A percentile compares a stretch with the other conserved stretches of the same genome.
These are phyloP conservation scores for Aspergillus flavus DNA, from an alignment of 2,329 filamentous ascomycete species.

Conservation along the genomic window DNA sequence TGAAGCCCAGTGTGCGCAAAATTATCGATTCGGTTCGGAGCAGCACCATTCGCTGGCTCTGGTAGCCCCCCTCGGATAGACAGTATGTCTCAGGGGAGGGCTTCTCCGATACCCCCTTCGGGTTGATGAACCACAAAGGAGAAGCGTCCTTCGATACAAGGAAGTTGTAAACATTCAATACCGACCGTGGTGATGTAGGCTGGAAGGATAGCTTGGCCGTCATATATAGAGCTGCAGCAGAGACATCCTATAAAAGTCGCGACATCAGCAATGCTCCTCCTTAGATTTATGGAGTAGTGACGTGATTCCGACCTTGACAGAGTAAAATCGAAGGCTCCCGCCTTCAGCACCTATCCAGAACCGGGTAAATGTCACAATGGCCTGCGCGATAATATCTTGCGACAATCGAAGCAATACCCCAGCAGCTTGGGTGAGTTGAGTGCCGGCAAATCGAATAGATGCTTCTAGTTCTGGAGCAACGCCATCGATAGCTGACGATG, in stretches of 20 bases:
- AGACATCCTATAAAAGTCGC: slow-evolving; percentile 64
- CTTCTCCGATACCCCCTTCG: slow-evolving; percentile 28
- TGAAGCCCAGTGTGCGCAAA: slow-evolving; percentile 74
- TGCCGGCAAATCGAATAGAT: slow-evolving; percentile 49
- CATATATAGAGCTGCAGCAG: slow-evolving; percentile 79
- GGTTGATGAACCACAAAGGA: slow-evolving; percentile 50
- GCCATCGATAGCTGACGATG: slow-evolving; percentile 48
- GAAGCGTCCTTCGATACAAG: slow-evolving; percentile 65
- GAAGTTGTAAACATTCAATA: slow-evolving; percentile 84
- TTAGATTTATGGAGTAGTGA: neutral
- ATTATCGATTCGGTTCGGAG: slow-evolving; percentile 77
- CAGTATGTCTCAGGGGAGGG: slow-evolving; percentile 62
- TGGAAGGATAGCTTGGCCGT: slow-evolving; percentile 78
- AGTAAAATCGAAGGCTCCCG: slow-evolving; percentile 46
- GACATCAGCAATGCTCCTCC: neutral
- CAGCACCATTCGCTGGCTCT: slow-evolving; percentile 64
- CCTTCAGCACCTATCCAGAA: slow-evolving; percentile 68
- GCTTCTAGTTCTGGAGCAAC: slow-evolving; percentile 45
- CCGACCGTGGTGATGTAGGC: slow-evolving; percentile 74
- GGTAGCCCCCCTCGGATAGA: slow-evolving; percentile 73
- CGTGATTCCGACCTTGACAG: slow-evolving; percentile 40
- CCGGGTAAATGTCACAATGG: slow-evolving; percentile 77
- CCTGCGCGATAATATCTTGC: slow-evolving; percentile 82
- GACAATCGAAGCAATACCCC: slow-evolving; percentile 76
- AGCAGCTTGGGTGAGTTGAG: slow-evolving; percentile 50